Evolutionary conservation across 352 stramenopile genomes (phyloP).

Genomic region (Ochromonadaceae sp.): DNA sequence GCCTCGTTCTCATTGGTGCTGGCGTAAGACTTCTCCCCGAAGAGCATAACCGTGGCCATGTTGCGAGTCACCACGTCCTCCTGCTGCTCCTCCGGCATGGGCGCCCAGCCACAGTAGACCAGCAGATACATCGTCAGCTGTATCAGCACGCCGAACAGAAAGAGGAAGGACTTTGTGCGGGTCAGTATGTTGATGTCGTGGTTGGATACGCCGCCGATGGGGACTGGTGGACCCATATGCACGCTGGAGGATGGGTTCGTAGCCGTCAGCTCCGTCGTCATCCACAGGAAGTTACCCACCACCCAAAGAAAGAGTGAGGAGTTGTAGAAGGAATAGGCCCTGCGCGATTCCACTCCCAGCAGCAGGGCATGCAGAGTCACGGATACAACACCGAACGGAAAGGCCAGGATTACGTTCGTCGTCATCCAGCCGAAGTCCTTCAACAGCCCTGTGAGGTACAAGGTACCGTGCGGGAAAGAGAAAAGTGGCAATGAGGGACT

Average conservation of each 20-base stretch:
- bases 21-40: not conserved
- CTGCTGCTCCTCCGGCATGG: slow-evolving; percentile 13
- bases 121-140: slow-evolving; percentile 8
- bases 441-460: slow-evolving; percentile 13
- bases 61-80: not conserved
- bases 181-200: not conserved
- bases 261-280: slow-evolving; percentile 1
- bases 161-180: not conserved
- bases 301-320: slow-evolving; percentile 11
- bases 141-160: not conserved
- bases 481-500: too few species aligned
- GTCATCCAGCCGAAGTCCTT: slow-evolving; percentile 19
- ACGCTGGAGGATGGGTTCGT: not conserved
- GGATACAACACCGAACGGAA: not conserved
- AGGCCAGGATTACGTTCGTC: slow-evolving; percentile 9
- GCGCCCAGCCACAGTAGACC: not conserved
- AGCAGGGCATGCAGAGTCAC: slow-evolving; percentile 3
- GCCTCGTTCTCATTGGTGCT: not conserved
- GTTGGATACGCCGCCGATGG: not conserved
- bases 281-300: slow-evolving; percentile 15
- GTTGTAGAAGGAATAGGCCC: slow-evolving; percentile 2
- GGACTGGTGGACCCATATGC: slow-evolving; percentile 1
- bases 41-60: not conserved
- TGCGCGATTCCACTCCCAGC: not conserved
- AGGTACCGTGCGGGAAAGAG: too few species aligned